Conservation (phyloP, 1,284 basidiomycete species). For the Boletus semigastroideus region DNA sequence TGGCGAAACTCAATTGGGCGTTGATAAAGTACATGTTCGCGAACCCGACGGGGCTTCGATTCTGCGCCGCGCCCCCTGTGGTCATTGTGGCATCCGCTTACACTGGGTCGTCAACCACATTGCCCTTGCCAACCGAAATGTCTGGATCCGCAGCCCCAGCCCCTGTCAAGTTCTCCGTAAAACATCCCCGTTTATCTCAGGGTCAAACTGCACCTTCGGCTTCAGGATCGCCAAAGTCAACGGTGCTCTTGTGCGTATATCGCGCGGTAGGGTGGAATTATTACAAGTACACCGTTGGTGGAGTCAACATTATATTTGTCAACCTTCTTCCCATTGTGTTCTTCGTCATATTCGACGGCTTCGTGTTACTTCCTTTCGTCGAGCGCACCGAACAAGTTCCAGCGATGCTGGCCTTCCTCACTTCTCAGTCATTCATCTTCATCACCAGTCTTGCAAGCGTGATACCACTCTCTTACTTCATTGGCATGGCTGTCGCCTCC, state of each 20-base stretch:
- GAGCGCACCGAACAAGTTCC: constrained; percentile 64
- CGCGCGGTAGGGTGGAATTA: constrained; percentile 89
- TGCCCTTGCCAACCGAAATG: constrained; percentile 14
- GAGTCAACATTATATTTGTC: constrained; percentile 98
- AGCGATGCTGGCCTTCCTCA: constrained; percentile 66
- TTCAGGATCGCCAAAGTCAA: constrained; percentile 71
- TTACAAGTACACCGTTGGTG: constrained; percentile 99
- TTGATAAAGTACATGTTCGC: constrained; percentile 82
- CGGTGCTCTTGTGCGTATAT: constrained; percentile 94
- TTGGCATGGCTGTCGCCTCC: constrained; percentile 99
- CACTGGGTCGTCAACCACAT: constrained; percentile 21
- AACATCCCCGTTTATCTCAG: constrained; percentile 54
- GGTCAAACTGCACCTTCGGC: constrained; percentile 74
- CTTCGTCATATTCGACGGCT: constrained; percentile 93
- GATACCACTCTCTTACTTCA: constrained; percentile 98
- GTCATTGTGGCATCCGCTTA: constrained; percentile 48
- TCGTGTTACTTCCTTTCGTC: constrained; percentile 75
- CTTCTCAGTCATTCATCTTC: constrained; percentile 83
- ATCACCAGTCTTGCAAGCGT: constrained; percentile 85
- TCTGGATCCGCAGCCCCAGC: constrained; percentile 24
- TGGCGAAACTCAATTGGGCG: constrained; percentile 97
- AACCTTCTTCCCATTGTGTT: constrained; percentile 94
- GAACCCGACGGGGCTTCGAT: constrained; percentile 86
- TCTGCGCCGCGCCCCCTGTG: constrained; percentile 75
- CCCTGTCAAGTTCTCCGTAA: constrained; percentile 49